Evolutionary conservation across 164 flowering plant species (phyloP).

Genomic region (Vitis vinifera): DNA sequence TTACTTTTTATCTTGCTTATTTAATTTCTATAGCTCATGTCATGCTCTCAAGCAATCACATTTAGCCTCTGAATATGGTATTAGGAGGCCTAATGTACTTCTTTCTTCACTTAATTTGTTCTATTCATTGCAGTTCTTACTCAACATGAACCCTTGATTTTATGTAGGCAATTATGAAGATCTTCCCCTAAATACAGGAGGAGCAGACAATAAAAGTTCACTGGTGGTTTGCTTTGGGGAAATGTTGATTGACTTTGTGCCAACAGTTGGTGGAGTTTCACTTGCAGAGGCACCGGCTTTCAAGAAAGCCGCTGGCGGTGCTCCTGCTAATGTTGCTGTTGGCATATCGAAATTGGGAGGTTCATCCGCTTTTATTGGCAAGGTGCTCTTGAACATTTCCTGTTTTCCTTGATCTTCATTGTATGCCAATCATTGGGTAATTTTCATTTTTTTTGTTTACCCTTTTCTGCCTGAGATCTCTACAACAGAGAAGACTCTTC

Average conservation of each 20-base stretch:
- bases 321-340: slow-evolving; percentile 97
- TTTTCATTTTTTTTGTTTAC: not conserved
- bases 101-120: too few species aligned
- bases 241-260: slow-evolving; percentile 88
- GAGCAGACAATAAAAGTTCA: slow-evolving; percentile 16
- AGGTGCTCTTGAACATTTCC: slow-evolving; percentile 37
- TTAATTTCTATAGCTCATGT: too few species aligned
- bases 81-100: too few species aligned
- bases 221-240: slow-evolving; percentile 90
- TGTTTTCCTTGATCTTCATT: not conserved
- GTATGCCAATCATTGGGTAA: not conserved
- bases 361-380: slow-evolving; percentile 81
- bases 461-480: not conserved
- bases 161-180: slow-evolving; percentile 25
- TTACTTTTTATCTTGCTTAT: too few species aligned
- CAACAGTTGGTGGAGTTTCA: slow-evolving; percentile 75
- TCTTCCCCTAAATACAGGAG: slow-evolving; percentile 15
- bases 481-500: not conserved
- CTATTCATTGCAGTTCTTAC: too few species aligned
- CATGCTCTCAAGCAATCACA: too few species aligned
- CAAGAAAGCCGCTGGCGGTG: slow-evolving; percentile 87
- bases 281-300: slow-evolving; percentile 92
- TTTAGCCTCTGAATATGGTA: too few species aligned
- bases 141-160: not conserved
- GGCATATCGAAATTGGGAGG: slow-evolving; percentile 75